Evolutionary conservation across 495 filamentous ascomycete species (phyloP).

Genomic region (Penicillium salamii): DNA sequence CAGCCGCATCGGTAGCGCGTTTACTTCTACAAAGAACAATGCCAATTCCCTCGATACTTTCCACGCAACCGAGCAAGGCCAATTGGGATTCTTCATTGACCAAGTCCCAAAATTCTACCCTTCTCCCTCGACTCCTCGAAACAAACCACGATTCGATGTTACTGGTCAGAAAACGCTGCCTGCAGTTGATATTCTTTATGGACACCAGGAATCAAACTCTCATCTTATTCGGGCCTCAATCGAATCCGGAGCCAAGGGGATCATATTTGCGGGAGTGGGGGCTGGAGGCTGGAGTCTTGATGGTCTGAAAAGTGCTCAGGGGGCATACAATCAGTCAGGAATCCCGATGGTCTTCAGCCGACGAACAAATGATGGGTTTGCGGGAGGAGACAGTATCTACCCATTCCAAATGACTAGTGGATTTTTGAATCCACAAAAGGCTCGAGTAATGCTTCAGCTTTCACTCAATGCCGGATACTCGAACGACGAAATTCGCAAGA

Average conservation of each 20-base stretch:
- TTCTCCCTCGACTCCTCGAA: background rate
- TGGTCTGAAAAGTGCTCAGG: background rate
- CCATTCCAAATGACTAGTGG: constrained; percentile 2
- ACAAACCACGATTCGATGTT: background rate
- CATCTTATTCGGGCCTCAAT: background rate
- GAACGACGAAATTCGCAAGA: too few relatives aligned
- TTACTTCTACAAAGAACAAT: background rate
- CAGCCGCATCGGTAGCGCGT: constrained; percentile 2
- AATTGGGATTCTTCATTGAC: background rate
- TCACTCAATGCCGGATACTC: background rate
- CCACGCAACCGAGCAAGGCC: constrained; percentile 1
- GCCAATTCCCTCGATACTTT: constrained; percentile 1
- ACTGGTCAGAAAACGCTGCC: background rate
- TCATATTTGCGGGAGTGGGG: constrained; percentile 1
- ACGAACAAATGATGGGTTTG: background rate
- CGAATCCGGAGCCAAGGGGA: background rate
- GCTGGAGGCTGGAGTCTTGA: background rate
- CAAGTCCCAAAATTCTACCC: constrained; percentile 4
- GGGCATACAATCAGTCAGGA: background rate
- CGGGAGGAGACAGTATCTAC: background rate
- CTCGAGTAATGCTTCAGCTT: constrained; percentile 1
- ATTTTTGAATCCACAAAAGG: constrained; percentile 3
- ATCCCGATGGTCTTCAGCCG: constrained; percentile 2
- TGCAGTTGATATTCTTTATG: constrained; percentile 1
- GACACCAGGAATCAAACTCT: background rate